Base-by-base conservation (phyloP, 805 yeast genomes). In the Schizosaccharomyces cryophilus region DNA sequence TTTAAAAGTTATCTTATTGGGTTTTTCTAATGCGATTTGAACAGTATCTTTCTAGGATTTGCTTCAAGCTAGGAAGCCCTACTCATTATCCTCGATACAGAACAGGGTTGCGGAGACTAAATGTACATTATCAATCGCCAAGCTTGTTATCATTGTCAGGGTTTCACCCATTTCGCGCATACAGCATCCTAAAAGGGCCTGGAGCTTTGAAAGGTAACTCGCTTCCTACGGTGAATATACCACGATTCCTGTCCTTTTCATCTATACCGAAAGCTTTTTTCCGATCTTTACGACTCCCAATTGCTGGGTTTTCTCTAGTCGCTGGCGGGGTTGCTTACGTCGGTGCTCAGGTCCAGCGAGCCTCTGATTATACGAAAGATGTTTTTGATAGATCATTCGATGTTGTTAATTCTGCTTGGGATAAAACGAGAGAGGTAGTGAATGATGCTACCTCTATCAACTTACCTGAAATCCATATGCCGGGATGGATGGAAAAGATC, bases 321-420 rank as follows among this genome's bases (percentile, higher is more conserved):
- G 60, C 60, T 56, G 60, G 60, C 9, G 60, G 42, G 9, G 29
- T 26, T 30, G 60, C 60, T 17, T 56, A 56, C 19, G 35, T 56
- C 35, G 60, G 47, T 29, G 26, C 42, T 26, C 42, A 56, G 45
- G 24, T 56, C 13, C 60, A 40, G 35, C 19, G 42, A 24, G 42
- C 42, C 7, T 19, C 45, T 35, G 60, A 38, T 56, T 56, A 51
- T 29, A 56, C 60, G 42, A 56, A 56, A 30, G 42, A 35, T 26
- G 21, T 56, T 31, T 56, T 56, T 56, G 42, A 21, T 17, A 19
- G 26, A 21, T 13, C 47, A 21, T 56, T 40, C 5, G 21, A 26
- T 11, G 30, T 35, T 35, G 45, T 56, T 31, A 24, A 21, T n/a
- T 31, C 60, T 31, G n/a, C 29, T 56, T 56, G 42, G 60, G 60